Evolutionary conservation across 805 yeast species (phyloP).

Genomic region (Lipomyces oligophaga): DNA sequence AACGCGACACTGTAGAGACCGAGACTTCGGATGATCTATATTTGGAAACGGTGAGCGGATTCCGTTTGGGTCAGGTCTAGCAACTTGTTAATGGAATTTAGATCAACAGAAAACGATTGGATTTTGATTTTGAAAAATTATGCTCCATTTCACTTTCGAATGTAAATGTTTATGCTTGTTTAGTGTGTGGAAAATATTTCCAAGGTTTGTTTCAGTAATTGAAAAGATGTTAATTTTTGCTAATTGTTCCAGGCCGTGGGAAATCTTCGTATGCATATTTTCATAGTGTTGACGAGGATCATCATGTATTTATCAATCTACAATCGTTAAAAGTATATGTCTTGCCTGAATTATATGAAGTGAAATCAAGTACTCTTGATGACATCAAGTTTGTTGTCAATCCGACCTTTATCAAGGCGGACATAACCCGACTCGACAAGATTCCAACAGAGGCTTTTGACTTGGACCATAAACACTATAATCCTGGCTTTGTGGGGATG

Average conservation of each 20-base stretch:
- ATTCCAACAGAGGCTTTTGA: constrained; percentile 39
- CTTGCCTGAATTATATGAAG: constrained; percentile 60
- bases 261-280: constrained; percentile 60
- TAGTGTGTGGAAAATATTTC: constrained; percentile 68
- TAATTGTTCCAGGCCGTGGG: constrained; percentile 49
- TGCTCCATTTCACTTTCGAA: constrained; percentile 62
- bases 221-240: not conserved
- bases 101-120: constrained; percentile 39
- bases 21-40: constrained; percentile 18
- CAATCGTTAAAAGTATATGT: constrained; percentile 48
- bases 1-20: constrained; percentile 2
- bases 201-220: constrained; percentile 36
- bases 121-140: constrained; percentile 66
- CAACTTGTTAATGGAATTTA: not conserved
- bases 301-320: constrained; percentile 61
- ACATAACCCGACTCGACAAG: constrained; percentile 39
- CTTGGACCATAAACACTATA: constrained; percentile 46
- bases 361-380: constrained; percentile 41
- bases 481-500: constrained; percentile 64
- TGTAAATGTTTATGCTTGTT: constrained; percentile 64
- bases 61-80: not conserved
- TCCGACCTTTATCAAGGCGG: constrained; percentile 47
- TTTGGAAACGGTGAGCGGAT: constrained; percentile 28
- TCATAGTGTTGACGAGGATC: constrained; percentile 61
- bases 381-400: constrained; percentile 53